Evolutionary conservation across 768 basidiomycete species (phyloP).

Genomic region (Strobilomyces confusus): DNA sequence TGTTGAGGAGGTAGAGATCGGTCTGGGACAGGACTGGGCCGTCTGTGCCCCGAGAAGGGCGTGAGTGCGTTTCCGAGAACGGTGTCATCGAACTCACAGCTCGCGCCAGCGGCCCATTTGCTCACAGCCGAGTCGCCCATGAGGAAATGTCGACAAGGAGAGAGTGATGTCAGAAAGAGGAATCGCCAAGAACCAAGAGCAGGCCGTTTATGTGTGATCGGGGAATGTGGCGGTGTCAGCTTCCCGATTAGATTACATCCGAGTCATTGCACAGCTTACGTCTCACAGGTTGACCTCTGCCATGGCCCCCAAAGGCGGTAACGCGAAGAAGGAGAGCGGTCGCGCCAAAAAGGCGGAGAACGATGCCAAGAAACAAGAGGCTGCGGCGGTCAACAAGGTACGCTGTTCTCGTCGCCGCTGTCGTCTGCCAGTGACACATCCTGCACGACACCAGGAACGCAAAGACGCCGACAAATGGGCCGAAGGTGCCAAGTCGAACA

Average conservation of each 20-base stretch:
- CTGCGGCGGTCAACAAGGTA: conserved; percentile 59
- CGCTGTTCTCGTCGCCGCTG: conserved; percentile 5
- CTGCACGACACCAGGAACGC: conserved; percentile 47
- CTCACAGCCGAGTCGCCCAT: conserved; percentile 29
- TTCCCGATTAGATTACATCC: conserved; percentile 21
- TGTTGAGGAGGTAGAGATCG: conserved; percentile 73
- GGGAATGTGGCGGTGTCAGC: conserved; percentile 23
- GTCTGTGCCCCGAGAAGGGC: conserved; percentile 41
- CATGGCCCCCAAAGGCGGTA: conserved; percentile 87
- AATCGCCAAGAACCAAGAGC: background rate
- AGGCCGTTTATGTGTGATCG: conserved; percentile 7
- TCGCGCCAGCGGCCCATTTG: conserved; percentile 35
- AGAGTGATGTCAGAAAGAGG: background rate
- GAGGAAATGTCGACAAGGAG: background rate
- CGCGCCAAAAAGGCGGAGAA: conserved; percentile 91
- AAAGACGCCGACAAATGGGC: conserved; percentile 69
- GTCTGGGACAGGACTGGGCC: conserved; percentile 78
- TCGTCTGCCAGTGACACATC: background rate
- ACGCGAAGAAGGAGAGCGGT: conserved; percentile 90
- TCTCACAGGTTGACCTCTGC: conserved; percentile 4
- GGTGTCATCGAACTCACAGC: conserved; percentile 28
- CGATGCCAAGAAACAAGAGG: conserved; percentile 73
- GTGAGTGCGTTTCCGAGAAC: background rate
- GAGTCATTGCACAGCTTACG: conserved; percentile 19
- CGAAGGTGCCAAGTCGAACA: conserved; percentile 63